phyloP scores from a whole-genome alignment of 1,284 basidiomycete genomes.

The Fomitopsis pinicola region DNA sequence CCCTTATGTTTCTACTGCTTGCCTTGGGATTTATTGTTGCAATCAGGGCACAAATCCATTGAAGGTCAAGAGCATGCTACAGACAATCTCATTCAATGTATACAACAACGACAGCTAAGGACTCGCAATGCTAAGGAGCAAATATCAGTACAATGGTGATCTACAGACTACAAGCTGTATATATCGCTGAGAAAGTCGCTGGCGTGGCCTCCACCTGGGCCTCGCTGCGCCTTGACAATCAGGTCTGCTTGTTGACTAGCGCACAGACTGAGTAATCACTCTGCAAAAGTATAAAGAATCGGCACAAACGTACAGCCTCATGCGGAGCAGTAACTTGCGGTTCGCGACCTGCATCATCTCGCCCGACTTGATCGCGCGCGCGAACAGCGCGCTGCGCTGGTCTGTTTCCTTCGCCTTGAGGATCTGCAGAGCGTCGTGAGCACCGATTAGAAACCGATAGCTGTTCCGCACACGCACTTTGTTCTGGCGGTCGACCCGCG shows the following conservation, averaged over 20 bases:
- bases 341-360: constrained; percentile 67
- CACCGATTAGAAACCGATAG: background rate
- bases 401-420: constrained; percentile 73
- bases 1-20: background rate
- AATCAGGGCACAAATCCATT: background rate
- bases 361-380: constrained; percentile 68
- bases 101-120: background rate
- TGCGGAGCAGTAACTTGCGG: constrained; percentile 69
- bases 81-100: background rate
- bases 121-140: background rate
- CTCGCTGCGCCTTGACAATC: constrained; percentile 33
- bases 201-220: background rate
- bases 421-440: constrained; percentile 38
- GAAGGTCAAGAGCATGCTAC: background rate
- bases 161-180: background rate
- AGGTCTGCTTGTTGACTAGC: constrained; percentile 67
- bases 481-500: constrained; percentile 75
- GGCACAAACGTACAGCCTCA: constrained; percentile 56
- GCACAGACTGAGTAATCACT: constrained; percentile 1
- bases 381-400: constrained; percentile 69
- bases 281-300: background rate
- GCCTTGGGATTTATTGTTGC: background rate
- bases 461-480: constrained; percentile 42
- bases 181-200: background rate
- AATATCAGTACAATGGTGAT: background rate